Evolutionary conservation across 805 yeast genomes (phyloP).

Genomic region (Candida maesae): DNA sequence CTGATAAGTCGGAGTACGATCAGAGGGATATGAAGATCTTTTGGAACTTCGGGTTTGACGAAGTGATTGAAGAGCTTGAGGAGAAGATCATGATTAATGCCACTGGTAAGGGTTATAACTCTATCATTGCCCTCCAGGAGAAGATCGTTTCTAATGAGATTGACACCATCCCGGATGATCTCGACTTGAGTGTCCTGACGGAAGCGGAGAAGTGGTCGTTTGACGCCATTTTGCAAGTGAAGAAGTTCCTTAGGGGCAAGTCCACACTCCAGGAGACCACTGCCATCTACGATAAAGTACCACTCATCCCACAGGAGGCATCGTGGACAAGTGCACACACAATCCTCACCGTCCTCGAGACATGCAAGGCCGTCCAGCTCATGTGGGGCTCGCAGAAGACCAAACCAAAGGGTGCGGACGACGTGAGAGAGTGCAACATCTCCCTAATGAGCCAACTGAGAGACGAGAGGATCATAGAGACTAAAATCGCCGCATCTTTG

Average conservation of each 20-base stretch:
- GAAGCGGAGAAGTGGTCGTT: slow-evolving; percentile 24
- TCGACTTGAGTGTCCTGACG: slow-evolving; percentile 13
- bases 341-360: slow-evolving; percentile 16
- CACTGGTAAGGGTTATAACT: slow-evolving; percentile 13
- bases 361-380: slow-evolving; percentile 19
- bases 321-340: slow-evolving; percentile 22
- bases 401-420: slow-evolving; percentile 5
- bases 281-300: slow-evolving; percentile 6
- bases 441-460: slow-evolving; percentile 14
- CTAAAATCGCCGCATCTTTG: slow-evolving; percentile 4
- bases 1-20: slow-evolving; percentile 33
- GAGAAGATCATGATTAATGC: slow-evolving; percentile 11
- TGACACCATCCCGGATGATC: slow-evolving; percentile 1
- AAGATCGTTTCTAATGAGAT: slow-evolving; percentile 12
- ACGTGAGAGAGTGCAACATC: slow-evolving; percentile 20
- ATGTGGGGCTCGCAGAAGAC: slow-evolving; percentile 7
- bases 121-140: slow-evolving; percentile 14
- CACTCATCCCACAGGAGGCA: slow-evolving; percentile 13
- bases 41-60: slow-evolving; percentile 47
- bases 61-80: slow-evolving; percentile 20
- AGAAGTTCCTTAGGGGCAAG: slow-evolving; percentile 9
- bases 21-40: slow-evolving; percentile 57
- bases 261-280: not conserved
- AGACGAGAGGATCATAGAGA: slow-evolving; percentile 15
- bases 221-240: slow-evolving; percentile 7